Percentiles rank a stretch among this genome's conserved stretches.
Evolutionary conservation across 768 basidiomycete species (phyloP).

Genomic region (Suillus sp.): DNA sequence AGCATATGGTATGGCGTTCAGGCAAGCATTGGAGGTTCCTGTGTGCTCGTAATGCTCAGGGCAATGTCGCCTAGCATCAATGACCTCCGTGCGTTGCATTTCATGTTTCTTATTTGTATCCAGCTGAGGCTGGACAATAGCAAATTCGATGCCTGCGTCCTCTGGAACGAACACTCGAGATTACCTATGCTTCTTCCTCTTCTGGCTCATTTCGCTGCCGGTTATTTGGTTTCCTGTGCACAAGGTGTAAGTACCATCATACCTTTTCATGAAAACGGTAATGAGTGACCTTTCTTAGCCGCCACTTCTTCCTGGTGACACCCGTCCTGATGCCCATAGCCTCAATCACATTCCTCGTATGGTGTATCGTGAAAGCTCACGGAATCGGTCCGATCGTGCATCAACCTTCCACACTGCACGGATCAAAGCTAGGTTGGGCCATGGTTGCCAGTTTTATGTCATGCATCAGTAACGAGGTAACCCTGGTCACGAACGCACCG

Average conservation of each 20-base stretch:
- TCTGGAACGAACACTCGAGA: slow-evolving; percentile 76
- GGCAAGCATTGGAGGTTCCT: slow-evolving; percentile 80
- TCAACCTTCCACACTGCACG: slow-evolving; percentile 63
- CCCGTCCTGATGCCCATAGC: slow-evolving; percentile 71
- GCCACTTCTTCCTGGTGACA: slow-evolving; percentile 80
- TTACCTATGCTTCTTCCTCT: slow-evolving; percentile 83
- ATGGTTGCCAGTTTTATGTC: slow-evolving; percentile 75
- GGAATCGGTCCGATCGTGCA: slow-evolving; percentile 77
- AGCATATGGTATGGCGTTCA: slow-evolving; percentile 82
- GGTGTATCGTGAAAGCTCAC: slow-evolving; percentile 76
- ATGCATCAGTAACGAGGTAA: slow-evolving; percentile 80
- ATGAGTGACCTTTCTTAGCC: slow-evolving; percentile 39
- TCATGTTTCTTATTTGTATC: neutral
- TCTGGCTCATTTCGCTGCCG: slow-evolving; percentile 80
- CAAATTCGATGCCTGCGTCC: slow-evolving; percentile 71
- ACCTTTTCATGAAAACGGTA: slow-evolving; percentile 10
- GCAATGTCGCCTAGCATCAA: slow-evolving; percentile 78
- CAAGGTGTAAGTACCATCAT: slow-evolving; percentile 56
- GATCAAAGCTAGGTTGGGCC: slow-evolving; percentile 71
- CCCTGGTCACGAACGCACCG: slow-evolving; percentile 75
- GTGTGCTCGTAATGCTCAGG: slow-evolving; percentile 71
- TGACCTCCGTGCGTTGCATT: slow-evolving; percentile 53
- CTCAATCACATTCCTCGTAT: slow-evolving; percentile 72
- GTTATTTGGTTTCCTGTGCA: slow-evolving; percentile 85
- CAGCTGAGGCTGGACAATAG: slow-evolving; percentile 32